Evolutionary conservation across 1,139 yeast species (phyloP).

Genomic region (Sugiyamaella pinicola): DNA sequence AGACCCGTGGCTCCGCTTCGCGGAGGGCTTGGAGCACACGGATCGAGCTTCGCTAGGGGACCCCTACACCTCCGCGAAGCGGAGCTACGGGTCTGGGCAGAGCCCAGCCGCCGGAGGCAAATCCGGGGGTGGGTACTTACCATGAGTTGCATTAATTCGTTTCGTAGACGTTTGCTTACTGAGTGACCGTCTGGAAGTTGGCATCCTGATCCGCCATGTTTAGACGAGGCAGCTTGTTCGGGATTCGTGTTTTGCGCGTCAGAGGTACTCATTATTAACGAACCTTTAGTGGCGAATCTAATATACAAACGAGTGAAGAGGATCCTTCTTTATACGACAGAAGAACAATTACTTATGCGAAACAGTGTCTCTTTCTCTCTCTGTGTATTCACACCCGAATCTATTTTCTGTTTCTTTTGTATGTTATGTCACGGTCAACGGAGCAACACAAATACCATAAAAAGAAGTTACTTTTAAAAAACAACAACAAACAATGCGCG

Average conservation of each 20-base stretch:
- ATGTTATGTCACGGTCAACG: not conserved
- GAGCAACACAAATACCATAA: not conserved
- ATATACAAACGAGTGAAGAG: not conserved
- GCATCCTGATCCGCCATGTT: conserved; percentile 22
- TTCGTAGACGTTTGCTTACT: conserved; percentile 52
- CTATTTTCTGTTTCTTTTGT: not conserved
- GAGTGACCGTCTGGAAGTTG: conserved; percentile 45
- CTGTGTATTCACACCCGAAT: not conserved
- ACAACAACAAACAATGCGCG: not conserved
- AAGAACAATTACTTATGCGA: not conserved
- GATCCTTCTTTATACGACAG: not conserved
- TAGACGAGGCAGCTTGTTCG: conserved; percentile 23
- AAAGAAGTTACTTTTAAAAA: not conserved
- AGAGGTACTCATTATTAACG: conserved; percentile 21
- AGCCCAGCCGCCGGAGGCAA: no score
- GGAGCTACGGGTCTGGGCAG: no score
- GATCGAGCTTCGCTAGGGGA: no score
- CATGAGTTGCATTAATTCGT: conserved; percentile 55
- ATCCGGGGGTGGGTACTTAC: conserved; percentile 26
- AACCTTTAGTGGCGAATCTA: not conserved
- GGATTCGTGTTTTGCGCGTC: conserved; percentile 35
- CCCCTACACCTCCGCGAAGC: no score
- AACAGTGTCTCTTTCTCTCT: no score
- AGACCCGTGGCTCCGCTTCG: no score
- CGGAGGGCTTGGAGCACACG: no score